Conservation (phyloP, 768 basidiomycete species). For the Termitomyces sp. region DNA sequence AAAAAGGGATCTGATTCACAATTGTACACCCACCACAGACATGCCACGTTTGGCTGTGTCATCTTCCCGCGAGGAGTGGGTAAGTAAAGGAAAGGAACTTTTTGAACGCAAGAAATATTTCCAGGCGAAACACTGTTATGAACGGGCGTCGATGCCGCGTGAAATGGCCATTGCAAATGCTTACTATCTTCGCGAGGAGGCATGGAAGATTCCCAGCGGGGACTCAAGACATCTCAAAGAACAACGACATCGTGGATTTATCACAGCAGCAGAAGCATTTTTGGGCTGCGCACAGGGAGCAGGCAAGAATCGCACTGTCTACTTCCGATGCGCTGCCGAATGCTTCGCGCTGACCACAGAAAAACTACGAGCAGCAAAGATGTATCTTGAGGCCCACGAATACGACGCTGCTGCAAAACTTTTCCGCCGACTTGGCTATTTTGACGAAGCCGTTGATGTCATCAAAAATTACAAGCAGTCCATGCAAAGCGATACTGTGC, state of each 20-base stretch:
- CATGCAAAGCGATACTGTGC: constrained; percentile 27
- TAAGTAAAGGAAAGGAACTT: constrained; percentile 26
- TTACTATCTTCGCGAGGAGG: constrained; percentile 50
- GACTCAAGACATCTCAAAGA: constrained; percentile 16
- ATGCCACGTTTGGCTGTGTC: constrained; percentile 52
- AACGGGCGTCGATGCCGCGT: constrained; percentile 38
- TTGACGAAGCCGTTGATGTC: constrained; percentile 50
- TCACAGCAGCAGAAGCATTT: constrained; percentile 48
- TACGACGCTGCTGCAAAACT: constrained; percentile 40
- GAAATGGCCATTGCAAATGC: constrained; percentile 47
- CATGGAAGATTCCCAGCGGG: constrained; percentile 28
- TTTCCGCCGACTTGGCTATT: constrained; percentile 46
- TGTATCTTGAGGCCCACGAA: constrained; percentile 37
- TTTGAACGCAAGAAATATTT: constrained; percentile 41
- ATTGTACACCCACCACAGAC: constrained; percentile 42
- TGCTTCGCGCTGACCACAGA: constrained; percentile 41
- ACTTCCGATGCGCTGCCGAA: constrained; percentile 41
- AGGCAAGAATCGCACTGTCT: constrained; percentile 25
- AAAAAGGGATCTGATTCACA: constrained; percentile 39
- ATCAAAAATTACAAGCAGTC: constrained; percentile 28
- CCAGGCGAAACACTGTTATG: constrained; percentile 53
- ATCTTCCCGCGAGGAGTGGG: constrained; percentile 43
- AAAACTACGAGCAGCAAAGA: constrained; percentile 38
- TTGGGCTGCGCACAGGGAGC: constrained; percentile 31
- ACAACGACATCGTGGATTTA: constrained; percentile 31